Base-by-base conservation (phyloP, 495 filamentous ascomycete genomes). In the Hypoxylon crocopeplum region DNA sequence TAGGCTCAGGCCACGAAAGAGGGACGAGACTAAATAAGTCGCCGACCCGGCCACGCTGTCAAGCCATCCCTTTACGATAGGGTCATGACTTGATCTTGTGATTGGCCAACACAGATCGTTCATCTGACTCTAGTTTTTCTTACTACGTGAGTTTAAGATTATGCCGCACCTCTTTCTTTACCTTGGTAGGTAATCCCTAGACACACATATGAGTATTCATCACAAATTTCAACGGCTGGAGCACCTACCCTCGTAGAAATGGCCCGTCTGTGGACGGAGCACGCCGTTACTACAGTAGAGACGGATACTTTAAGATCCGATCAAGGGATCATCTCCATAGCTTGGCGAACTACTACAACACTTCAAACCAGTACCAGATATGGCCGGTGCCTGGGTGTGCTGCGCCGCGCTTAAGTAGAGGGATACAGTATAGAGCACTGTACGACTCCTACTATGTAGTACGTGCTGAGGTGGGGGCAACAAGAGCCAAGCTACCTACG, bases 21-120 rank as follows among this genome's bases (percentile, higher is more conserved):
- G 56, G 51, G 49, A 46, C 39, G 61, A 52, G 40, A 59, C 61
- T 64, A 59, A 59, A 55, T 47, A 66, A 58, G 48, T 55, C 54
- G 63, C 53, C 58, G 55, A 62, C 59, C 53, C 59, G 59, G 59
- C 64, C 64, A 67, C 59, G 64, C 64, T 67, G 64, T 67, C 64
- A 67, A 64, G 53, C 52, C 59, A 57, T 58, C 48, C 48, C 59
- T 50, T 62, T 44, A 48, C 41, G 48, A 48, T 19, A 59, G 54
- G 59, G 58, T 57, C 33, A 41, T 38, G 49, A 48, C n/a, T 22
- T 30, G 33, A 33, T 29, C 38, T 30, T 27, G 45, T 54, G 56
- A 66, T 61, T 60, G 62, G 62, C 11, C 60, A 25, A 48, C 10
- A 19, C 11, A 20, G 36, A 38, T 51, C 40, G 56, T 45, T 39